These are phyloP conservation scores for Triadica sebifera DNA, from an alignment of 345 rosid species.

Conservation along the genomic window DNA sequence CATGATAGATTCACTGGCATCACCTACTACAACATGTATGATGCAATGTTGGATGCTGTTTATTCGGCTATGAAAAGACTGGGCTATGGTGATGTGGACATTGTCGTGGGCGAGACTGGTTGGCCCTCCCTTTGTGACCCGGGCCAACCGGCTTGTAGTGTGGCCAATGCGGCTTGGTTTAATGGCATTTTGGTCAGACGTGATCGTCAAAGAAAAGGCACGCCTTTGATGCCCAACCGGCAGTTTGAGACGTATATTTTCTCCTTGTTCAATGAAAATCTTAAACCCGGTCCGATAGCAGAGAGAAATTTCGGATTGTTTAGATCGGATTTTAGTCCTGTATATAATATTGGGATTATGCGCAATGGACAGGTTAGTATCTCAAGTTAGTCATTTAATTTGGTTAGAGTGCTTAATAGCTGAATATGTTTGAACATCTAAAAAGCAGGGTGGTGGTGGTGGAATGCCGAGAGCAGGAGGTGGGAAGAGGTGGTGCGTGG, in stretches of 20 bases:
- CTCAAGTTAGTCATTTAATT: too few relatives aligned
- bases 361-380: slow-evolving; percentile 15
- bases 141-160: slow-evolving; percentile 14
- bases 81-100: slow-evolving; percentile 23
- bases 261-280: slow-evolving; percentile 23
- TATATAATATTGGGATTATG: slow-evolving; percentile 21
- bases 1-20: slow-evolving; percentile 12
- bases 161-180: slow-evolving; percentile 16
- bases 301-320: slow-evolving; percentile 28
- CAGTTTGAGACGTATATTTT: slow-evolving; percentile 23
- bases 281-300: slow-evolving; percentile 22
- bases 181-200: slow-evolving; percentile 20
- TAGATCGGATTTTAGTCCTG: slow-evolving; percentile 24
- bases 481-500: slow-evolving; percentile 17
- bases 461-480: neutral
- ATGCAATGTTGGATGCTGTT: slow-evolving; percentile 26
- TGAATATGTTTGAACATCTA: neutral
- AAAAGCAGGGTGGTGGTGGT: neutral
- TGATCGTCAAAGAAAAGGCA: slow-evolving; percentile 7
- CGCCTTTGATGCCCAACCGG: slow-evolving; percentile 29
- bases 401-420: too few relatives aligned
- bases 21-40: slow-evolving; percentile 24
- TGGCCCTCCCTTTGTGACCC: slow-evolving; percentile 29
- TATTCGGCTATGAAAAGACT: slow-evolving; percentile 24
- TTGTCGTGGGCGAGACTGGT: slow-evolving; percentile 30